Conservation (phyloP, 345 rosid species). For the Citrus unshiu region DNA sequence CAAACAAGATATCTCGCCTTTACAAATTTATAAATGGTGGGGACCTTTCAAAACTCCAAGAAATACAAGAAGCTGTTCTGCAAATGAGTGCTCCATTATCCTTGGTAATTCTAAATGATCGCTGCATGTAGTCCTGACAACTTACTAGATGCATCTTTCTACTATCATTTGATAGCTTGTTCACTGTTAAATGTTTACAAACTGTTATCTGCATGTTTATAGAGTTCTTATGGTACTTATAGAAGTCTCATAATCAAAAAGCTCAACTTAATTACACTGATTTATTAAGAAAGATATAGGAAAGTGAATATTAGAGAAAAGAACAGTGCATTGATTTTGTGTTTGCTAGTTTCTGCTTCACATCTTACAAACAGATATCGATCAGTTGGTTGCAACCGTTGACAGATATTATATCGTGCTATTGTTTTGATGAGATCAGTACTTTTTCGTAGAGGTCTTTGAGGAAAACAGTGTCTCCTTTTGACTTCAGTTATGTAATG, state of each 20-base stretch:
- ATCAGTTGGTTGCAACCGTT: background rate
- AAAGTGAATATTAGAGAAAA: too few relatives aligned
- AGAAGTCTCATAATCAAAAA: background rate
- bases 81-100: constrained; percentile 32
- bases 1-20: constrained; percentile 30
- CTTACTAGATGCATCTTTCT: background rate
- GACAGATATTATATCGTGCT: background rate
- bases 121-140: background rate
- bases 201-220: background rate
- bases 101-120: constrained; percentile 22
- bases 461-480: background rate
- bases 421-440: background rate
- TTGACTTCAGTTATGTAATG: background rate
- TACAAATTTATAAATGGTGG: constrained; percentile 38
- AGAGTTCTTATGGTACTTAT: background rate
- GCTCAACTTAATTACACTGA: background rate
- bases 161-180: background rate
- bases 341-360: background rate
- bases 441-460: background rate
- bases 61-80: constrained; percentile 46
- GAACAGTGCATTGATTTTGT: background rate
- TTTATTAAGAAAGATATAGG: background rate
- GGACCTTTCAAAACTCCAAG: constrained; percentile 43
- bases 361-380: background rate
- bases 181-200: background rate